Evolutionary conservation across 2,329 filamentous ascomycete species (phyloP).

Genomic region (Botryotinia narcissicola): DNA sequence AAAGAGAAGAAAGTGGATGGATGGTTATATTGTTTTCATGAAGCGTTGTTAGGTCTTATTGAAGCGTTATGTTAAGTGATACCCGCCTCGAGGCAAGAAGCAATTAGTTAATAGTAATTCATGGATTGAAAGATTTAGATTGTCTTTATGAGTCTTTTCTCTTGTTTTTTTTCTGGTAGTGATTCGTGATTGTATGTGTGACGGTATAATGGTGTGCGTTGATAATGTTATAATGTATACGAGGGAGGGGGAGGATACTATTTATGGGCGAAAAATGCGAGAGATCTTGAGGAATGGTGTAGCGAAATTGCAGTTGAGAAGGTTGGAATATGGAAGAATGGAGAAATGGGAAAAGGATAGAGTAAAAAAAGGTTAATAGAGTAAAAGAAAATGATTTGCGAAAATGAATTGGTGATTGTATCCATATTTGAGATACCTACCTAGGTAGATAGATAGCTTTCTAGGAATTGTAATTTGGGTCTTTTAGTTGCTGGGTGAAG

Average conservation of each 20-base stretch:
- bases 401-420: too few species aligned
- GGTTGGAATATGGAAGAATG: not conserved
- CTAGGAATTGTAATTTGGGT: too few species aligned
- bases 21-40: not conserved
- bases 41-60: not conserved
- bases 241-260: not conserved
- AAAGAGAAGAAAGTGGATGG: not conserved
- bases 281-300: not conserved
- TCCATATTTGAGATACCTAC: too few species aligned
- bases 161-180: not conserved
- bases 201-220: not conserved
- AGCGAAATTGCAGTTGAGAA: not conserved
- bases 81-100: slow-evolving; percentile 13
- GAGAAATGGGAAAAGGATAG: not conserved
- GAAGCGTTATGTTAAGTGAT: slow-evolving; percentile 17
- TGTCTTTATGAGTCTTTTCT: not conserved
- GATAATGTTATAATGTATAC: too few species aligned
- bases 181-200: not conserved
- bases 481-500: too few species aligned
- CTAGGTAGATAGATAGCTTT: too few species aligned
- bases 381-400: too few species aligned
- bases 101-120: slow-evolving; percentile 15
- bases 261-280: not conserved
- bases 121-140: not conserved
- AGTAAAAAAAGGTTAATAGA: not conserved